Conservation (phyloP, 2,329 filamentous ascomycete genomes). For the Apiospora rasikravindrae region DNA sequence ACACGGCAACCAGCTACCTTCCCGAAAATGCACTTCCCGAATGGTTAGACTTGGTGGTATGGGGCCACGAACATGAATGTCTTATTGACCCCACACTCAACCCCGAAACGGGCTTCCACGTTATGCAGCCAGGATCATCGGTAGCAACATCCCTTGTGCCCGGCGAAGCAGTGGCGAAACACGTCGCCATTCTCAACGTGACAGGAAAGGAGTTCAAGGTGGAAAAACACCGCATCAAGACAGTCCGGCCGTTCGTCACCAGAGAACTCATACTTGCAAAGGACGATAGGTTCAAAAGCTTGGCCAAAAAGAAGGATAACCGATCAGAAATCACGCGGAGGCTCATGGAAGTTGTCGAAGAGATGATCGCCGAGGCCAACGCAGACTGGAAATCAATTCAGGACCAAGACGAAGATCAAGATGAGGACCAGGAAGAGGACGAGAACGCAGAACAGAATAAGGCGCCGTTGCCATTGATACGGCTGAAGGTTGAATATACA, state of each 20-base stretch:
- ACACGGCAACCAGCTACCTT: slow-evolving; percentile 91
- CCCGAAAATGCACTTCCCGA: slow-evolving; percentile 92
- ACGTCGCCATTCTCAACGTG: slow-evolving; percentile 84
- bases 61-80: slow-evolving; percentile 98
- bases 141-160: slow-evolving; percentile 91
- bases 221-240: slow-evolving; percentile 83
- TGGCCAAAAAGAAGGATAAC: slow-evolving; percentile 85
- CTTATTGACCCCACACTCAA: slow-evolving; percentile 84
- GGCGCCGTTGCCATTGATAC: slow-evolving; percentile 79
- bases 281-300: slow-evolving; percentile 75
- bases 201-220: slow-evolving; percentile 81
- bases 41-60: slow-evolving; percentile 89
- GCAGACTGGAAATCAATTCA: slow-evolving; percentile 82
- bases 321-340: slow-evolving; percentile 78
- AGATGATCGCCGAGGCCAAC: slow-evolving; percentile 86
- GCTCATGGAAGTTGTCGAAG: slow-evolving; percentile 78
- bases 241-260: slow-evolving; percentile 89
- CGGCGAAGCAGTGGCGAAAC: slow-evolving; percentile 88
- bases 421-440: neutral
- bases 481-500: slow-evolving; percentile 89
- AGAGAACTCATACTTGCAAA: slow-evolving; percentile 78
- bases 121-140: slow-evolving; percentile 97
- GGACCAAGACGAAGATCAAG: slow-evolving; percentile 40
- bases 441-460: slow-evolving; percentile 60
- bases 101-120: slow-evolving; percentile 86